Conservation (phyloP, 352 stramenopile genomes). For the Phytopythium chamaehyphon region DNA sequence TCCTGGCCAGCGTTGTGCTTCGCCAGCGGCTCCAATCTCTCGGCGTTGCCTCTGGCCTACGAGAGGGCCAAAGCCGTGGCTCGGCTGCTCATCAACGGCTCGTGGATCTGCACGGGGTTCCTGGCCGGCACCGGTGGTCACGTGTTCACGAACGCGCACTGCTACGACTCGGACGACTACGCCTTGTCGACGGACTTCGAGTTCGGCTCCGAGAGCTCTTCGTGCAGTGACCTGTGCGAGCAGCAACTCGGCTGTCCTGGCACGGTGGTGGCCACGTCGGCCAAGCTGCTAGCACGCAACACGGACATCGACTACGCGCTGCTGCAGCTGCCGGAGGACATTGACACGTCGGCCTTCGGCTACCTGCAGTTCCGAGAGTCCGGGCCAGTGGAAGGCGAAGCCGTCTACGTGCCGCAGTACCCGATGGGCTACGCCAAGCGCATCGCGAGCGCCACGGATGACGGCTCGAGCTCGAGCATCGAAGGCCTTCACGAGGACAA, state of each 20-base stretch:
- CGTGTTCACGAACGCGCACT: constrained; percentile 75
- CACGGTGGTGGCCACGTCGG: constrained; percentile 33
- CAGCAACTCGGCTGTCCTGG: constrained; percentile 37
- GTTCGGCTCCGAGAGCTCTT: constrained; percentile 47
- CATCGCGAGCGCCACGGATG: constrained; percentile 34
- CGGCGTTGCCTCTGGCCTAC: constrained; percentile 36
- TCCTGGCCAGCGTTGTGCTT: constrained; percentile 53
- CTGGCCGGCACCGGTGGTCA: constrained; percentile 54
- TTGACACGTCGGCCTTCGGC: constrained; percentile 32
- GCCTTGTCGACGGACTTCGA: constrained; percentile 45
- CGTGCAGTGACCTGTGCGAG: constrained; percentile 43
- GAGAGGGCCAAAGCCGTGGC: constrained; percentile 34
- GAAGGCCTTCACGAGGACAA: constrained; percentile 19
- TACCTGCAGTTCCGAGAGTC: constrained; percentile 47
- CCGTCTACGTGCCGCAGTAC: constrained; percentile 65
- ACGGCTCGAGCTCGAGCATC: constrained; percentile 21
- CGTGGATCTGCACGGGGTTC: constrained; percentile 56
- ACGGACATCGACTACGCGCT: constrained; percentile 49
- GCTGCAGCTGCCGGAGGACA: constrained; percentile 39
- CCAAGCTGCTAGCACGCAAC: constrained; percentile 38
- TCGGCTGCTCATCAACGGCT: constrained; percentile 55
- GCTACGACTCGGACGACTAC: constrained; percentile 28
- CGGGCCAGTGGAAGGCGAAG: constrained; percentile 32
- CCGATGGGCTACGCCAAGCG: constrained; percentile 46
- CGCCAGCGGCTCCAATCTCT: constrained; percentile 14